Conservation (phyloP, 2,329 filamentous ascomycete species). For the Chalara sp. region DNA sequence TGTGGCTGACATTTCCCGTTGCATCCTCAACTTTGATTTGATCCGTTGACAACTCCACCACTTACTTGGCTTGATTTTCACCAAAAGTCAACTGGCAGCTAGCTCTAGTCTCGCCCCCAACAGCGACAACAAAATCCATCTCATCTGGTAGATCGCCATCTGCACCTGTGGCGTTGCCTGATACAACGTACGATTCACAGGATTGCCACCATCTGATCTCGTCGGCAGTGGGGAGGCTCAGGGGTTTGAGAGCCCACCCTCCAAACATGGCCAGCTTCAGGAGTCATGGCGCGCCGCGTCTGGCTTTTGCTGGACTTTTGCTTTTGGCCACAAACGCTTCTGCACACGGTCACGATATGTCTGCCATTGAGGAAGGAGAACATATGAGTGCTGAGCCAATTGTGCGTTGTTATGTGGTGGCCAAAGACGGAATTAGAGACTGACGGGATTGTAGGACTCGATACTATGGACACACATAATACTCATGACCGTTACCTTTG, state of each 20-base stretch:
- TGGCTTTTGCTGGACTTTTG: conserved; percentile 6
- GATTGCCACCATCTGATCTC: no score
- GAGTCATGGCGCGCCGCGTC: conserved; percentile 6
- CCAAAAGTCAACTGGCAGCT: no score
- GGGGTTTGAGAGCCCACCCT: neutral
- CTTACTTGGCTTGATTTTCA: no score
- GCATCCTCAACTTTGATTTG: no score
- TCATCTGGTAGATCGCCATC: no score
- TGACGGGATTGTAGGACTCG: conserved; percentile 53
- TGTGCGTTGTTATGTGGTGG: conserved; percentile 37
- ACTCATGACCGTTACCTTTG: conserved; percentile 79
- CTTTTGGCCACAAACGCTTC: conserved; percentile 11
- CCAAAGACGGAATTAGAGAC: conserved; percentile 8
- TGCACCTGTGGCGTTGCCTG: no score
- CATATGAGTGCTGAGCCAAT: conserved; percentile 67
- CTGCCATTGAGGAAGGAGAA: conserved; percentile 61
- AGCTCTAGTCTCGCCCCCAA: no score
- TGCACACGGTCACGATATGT: conserved; percentile 37
- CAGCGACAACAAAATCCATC: no score
- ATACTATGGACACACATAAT: conserved; percentile 93
- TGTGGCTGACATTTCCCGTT: no score
- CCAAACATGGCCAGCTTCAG: conserved; percentile 10
- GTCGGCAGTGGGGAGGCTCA: no score
- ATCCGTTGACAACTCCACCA: no score
- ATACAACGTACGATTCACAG: no score